phyloP scores from a whole-genome alignment of 257 asterid species.

The Thymus mandschuricus region DNA sequence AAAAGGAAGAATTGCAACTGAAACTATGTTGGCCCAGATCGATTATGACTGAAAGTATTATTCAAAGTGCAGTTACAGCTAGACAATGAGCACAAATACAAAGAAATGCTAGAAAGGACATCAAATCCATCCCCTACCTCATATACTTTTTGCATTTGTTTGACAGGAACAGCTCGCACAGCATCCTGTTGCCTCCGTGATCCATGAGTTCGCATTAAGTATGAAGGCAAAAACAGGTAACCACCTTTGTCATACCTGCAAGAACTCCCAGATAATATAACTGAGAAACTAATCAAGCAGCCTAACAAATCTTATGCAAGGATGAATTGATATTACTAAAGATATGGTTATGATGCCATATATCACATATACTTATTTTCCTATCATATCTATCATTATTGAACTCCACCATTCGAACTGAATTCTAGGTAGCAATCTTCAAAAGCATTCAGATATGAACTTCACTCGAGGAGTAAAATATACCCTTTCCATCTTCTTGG shows the following conservation, averaged over 20 bases:
- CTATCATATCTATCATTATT: slow-evolving; percentile 13
- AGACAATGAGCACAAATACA: not conserved
- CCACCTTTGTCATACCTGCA: slow-evolving; percentile 96
- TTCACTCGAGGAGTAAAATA: slow-evolving; percentile 23
- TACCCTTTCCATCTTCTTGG: slow-evolving; percentile 98
- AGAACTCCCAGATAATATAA: slow-evolving; percentile 31
- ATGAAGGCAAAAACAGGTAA: slow-evolving; percentile 89
- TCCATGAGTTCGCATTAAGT: slow-evolving; percentile 95
- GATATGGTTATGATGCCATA: slow-evolving; percentile 10
- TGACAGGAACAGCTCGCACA: slow-evolving; percentile 62
- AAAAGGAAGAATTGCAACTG: slow-evolving; percentile 3
- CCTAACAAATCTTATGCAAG: slow-evolving; percentile 17
- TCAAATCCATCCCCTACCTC: slow-evolving; percentile 61
- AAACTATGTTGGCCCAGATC: slow-evolving; percentile 1
- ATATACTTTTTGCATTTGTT: slow-evolving; percentile 81
- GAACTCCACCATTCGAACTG: slow-evolving; percentile 6
- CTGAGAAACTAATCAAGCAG: slow-evolving; percentile 22
- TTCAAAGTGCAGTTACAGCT: slow-evolving; percentile 10
- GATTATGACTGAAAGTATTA: not conserved
- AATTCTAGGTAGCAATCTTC: slow-evolving; percentile 17
- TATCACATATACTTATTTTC: slow-evolving; percentile 1
- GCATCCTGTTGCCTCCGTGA: slow-evolving; percentile 80
- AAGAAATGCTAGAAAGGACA: slow-evolving; percentile 23
- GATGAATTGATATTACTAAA: not conserved
- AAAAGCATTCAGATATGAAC: slow-evolving; percentile 18